Evolutionary conservation across 108 stramenopile genomes (phyloP).

Genomic region (Mayamaea pseudoterrestris): DNA sequence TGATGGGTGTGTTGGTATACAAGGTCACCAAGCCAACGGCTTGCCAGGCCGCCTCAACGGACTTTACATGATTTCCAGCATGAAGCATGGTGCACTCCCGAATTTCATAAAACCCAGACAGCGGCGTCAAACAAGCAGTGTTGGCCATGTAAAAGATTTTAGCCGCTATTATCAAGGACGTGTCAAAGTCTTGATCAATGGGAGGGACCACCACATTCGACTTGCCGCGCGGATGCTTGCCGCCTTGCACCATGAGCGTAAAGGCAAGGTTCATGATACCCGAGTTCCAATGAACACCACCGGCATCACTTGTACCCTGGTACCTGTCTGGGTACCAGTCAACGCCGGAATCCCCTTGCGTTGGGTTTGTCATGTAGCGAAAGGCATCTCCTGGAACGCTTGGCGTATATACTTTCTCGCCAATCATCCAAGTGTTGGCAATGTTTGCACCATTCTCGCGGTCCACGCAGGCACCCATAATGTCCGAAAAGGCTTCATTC

Average conservation of each 20-base stretch:
- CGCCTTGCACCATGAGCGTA: constrained; percentile 6
- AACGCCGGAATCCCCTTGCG: not conserved
- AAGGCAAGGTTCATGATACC: constrained; percentile 13
- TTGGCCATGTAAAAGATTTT: too few species aligned
- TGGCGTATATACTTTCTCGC: not conserved
- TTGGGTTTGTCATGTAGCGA: not conserved
- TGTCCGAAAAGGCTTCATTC: not conserved
- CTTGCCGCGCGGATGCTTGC: constrained; percentile 9
- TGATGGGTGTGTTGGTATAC: too few species aligned
- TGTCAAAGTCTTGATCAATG: constrained; percentile 1
- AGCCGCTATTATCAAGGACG: too few species aligned
- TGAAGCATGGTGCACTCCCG: too few species aligned
- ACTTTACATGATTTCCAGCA: too few species aligned
- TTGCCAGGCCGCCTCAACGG: too few species aligned
- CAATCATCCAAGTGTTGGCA: not conserved
- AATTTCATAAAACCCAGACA: too few species aligned
- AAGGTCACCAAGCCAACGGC: too few species aligned
- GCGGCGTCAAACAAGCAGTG: too few species aligned
- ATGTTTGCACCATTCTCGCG: not conserved
- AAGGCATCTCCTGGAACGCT: not conserved
- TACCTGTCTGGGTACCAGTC: constrained; percentile 14
- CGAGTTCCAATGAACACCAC: constrained; percentile 15
- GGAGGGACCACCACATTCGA: not conserved
- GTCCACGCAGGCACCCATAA: not conserved
- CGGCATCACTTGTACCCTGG: not conserved